Conservation (phyloP, 352 stramenopile species). For the Phytophthora foliorum region DNA sequence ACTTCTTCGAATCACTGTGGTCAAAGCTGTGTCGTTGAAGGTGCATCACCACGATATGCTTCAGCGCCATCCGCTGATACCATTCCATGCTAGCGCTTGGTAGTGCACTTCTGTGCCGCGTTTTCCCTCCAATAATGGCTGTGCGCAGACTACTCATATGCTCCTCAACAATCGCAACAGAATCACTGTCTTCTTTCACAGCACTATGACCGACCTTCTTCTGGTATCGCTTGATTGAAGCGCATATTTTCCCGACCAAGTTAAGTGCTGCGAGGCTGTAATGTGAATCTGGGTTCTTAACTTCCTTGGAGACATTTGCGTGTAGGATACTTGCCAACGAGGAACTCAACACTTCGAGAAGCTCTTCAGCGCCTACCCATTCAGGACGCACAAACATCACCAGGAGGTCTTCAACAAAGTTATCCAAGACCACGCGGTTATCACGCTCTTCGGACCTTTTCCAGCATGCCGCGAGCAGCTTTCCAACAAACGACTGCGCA, state of each 20-base stretch:
- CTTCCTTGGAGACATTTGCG: conserved; percentile 61
- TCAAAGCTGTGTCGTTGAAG: conserved; percentile 47
- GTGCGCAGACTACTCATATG: conserved; percentile 50
- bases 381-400: conserved; percentile 85
- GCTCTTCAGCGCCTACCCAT: conserved; percentile 75
- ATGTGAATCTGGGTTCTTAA: conserved; percentile 76
- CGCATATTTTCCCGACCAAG: conserved; percentile 82
- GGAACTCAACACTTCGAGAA: conserved; percentile 77
- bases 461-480: conserved; percentile 77
- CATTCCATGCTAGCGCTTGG: background rate
- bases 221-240: conserved; percentile 73
- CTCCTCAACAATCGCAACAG: conserved; percentile 56
- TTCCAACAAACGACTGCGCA: conserved; percentile 53
- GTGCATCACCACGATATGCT: conserved; percentile 74
- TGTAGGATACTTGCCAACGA: conserved; percentile 76
- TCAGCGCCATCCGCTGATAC: conserved; percentile 49
- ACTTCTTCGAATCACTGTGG: conserved; percentile 54
- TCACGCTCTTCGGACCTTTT: conserved; percentile 87
- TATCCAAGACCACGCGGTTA: conserved; percentile 79
- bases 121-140: conserved; percentile 22
- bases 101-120: conserved; percentile 1
- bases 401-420: conserved; percentile 88
- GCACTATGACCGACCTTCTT: conserved; percentile 40
- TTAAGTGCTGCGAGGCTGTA: conserved; percentile 73
- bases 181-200: conserved; percentile 59